Base-by-base conservation (phyloP, 306 rosid species). In the Benincasa hispida region DNA sequence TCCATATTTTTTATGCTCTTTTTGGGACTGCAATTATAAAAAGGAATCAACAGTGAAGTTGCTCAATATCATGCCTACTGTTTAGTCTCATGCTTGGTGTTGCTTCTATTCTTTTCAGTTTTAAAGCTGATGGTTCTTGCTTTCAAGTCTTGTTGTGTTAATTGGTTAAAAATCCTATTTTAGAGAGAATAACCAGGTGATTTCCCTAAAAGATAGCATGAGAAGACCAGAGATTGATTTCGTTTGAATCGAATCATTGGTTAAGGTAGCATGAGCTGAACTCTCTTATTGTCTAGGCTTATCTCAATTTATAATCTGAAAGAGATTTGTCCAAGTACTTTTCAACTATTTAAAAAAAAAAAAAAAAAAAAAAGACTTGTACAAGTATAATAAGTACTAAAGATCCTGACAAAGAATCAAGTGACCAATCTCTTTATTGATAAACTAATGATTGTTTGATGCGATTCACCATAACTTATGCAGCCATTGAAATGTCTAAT, bases 51-150 rank as follows among this genome's bases (percentile, higher is more conserved):
- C 62, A 56, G 77, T 68, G 74, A 59, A 81, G 80, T 76, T 65
- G 65, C 78, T 25, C 34, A 8, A 56, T 34, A 48, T 65, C 54
- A 45, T 41, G 62, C 21, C 55, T 67, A 50, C 60, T 60, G 70
- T 37, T 61, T 58, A 72, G 74, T 60, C 78, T 34, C 30, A 65
- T 83, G 35, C 60, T 62, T n/a, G 60, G 53, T 17, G 32, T 56
- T 68, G 66, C 78, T 81, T 59, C 34, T 32, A 56, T 58, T 82
- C 72, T 79, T 85, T 82, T 66, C 82, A 82, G 55, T 5, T 50
- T 17, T 17, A 17, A 50, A 76, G 78, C 72, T 79, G 83, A 72
- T 62, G 55, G 81, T 53, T 57, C 57, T 58, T 35, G 77, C 81
- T 81, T 80, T 69, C 32, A 67, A 60, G 75, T 72, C 78, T 47